These are phyloP conservation scores for Thymus mandschuricus DNA, from an alignment of 257 asterid species.

Conservation along the genomic window DNA sequence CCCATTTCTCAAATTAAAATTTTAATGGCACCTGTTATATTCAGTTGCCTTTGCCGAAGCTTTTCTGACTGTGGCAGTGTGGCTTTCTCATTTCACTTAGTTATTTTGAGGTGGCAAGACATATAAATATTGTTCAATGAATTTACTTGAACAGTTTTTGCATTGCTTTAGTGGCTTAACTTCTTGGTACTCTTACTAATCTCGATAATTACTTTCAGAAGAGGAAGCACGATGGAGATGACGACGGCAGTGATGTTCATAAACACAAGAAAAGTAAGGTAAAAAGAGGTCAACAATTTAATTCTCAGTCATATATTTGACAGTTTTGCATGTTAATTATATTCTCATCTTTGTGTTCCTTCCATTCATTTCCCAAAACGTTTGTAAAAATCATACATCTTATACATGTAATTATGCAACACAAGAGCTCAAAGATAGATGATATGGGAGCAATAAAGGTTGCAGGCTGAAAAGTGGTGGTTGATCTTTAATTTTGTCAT, in stretches of 20 bases:
- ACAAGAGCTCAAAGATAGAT: slow-evolving; percentile 91
- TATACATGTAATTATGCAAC: slow-evolving; percentile 65
- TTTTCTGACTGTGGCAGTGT: background rate
- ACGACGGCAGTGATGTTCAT: slow-evolving; percentile 49
- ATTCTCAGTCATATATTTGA: slow-evolving; percentile 17
- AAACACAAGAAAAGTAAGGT: slow-evolving; percentile 72
- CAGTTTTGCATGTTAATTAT: slow-evolving; percentile 25
- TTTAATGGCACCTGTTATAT: slow-evolving; percentile 8
- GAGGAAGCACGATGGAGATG: slow-evolving; percentile 67
- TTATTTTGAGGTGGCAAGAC: slow-evolving; percentile 21
- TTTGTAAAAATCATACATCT: slow-evolving; percentile 35
- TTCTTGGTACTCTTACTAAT: slow-evolving; percentile 18
- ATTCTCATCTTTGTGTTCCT: slow-evolving; percentile 18
- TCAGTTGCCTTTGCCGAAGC: slow-evolving; percentile 11
- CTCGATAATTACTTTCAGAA: slow-evolving; percentile 43
- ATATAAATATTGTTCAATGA: background rate
- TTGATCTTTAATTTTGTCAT: slow-evolving; percentile 54
- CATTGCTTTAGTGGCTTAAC: slow-evolving; percentile 24
- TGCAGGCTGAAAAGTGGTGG: slow-evolving; percentile 73
- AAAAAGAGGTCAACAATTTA: slow-evolving; percentile 24
- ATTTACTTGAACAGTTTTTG: slow-evolving; percentile 16
- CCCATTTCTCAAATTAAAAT: background rate
- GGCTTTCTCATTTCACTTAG: slow-evolving; percentile 1
- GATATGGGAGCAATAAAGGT: slow-evolving; percentile 89
- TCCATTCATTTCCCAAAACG: slow-evolving; percentile 5